These are phyloP conservation scores for Phytophthora europaea DNA, from an alignment of 352 stramenopile species.

Conservation along the genomic window DNA sequence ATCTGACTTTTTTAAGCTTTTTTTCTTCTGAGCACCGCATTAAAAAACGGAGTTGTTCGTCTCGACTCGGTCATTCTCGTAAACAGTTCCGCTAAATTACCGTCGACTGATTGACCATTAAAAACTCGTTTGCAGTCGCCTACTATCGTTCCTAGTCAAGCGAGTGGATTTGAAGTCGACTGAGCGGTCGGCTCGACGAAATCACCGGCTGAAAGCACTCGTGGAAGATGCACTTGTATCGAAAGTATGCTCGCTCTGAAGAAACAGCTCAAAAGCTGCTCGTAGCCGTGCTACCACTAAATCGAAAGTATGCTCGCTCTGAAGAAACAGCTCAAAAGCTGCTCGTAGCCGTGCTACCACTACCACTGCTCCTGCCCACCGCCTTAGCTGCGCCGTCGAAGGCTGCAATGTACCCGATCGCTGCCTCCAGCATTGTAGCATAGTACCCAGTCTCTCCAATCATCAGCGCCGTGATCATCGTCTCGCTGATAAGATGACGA, in stretches of 20 bases:
- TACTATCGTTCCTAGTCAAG: too few species aligned
- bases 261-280: constrained; percentile 29
- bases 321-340: constrained; percentile 22
- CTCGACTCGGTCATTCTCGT: too few species aligned
- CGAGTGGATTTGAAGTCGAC: too few species aligned
- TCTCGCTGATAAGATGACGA: constrained; percentile 78
- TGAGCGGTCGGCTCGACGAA: too few species aligned
- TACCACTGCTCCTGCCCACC: constrained; percentile 22
- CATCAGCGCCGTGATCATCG: constrained; percentile 79
- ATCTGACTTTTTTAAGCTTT: too few species aligned
- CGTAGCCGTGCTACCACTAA: constrained; percentile 26
- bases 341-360: constrained; percentile 27
- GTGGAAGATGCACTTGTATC: too few species aligned
- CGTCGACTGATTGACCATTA: too few species aligned
- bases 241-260: background rate
- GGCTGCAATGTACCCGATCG: constrained; percentile 73
- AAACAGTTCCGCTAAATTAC: too few species aligned
- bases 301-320: background rate
- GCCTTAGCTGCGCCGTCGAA: constrained; percentile 35
- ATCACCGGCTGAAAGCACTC: too few species aligned
- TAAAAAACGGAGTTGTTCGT: too few species aligned
- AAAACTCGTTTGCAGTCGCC: too few species aligned
- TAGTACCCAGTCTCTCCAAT: constrained; percentile 87
- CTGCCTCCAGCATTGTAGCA: constrained; percentile 81
- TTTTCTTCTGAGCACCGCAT: too few species aligned